Conservation (phyloP, 129 eudicot genomes). For the carrot (Daucus carota) region DH1_v3.0 NC_030386.2:36263001-36263500, state of each 20-base stretch:
- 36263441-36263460: neutral
- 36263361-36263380: constrained; percentile 24
- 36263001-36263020: constrained; percentile 78
- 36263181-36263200: constrained; percentile 31
- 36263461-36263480: neutral
- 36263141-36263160: constrained; percentile 30
- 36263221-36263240: constrained; percentile 19
- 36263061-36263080: constrained; percentile 35
- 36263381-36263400: neutral
- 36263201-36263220: neutral
- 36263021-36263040: constrained; percentile 60
- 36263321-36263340: constrained; percentile 48
- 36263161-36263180: constrained; percentile 41
- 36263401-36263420: neutral
- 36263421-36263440: neutral
- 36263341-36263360: constrained; percentile 36
- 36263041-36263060: constrained; percentile 61
- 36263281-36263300: constrained; percentile 28
- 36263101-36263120: constrained; percentile 42
- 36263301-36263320: constrained; percentile 31
- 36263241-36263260: constrained; percentile 19
- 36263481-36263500: neutral
- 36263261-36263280: constrained; percentile 8
- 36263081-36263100: constrained; percentile 53
- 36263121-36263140: constrained; percentile 30